Evolutionary conservation across 148 eudicot species (phyloP).

Genomic region (Vaccinium myrtillus): DNA sequence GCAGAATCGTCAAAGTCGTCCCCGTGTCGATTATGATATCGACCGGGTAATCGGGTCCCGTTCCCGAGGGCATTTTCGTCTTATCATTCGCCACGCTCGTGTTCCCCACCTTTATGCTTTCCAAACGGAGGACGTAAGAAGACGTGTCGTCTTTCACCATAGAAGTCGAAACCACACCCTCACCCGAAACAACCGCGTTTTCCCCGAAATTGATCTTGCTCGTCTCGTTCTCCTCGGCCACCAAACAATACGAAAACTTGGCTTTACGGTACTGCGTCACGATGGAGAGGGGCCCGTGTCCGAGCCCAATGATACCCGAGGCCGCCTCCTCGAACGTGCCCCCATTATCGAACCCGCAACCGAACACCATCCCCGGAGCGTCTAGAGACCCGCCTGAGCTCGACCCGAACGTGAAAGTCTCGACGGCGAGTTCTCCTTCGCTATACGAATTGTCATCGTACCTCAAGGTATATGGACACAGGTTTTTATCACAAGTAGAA

Average conservation of each 20-base stretch:
- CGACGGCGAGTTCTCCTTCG: constrained; percentile 29
- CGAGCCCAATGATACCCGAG: constrained; percentile 46
- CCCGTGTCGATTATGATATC: constrained; percentile 73
- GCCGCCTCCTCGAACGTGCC: constrained; percentile 27
- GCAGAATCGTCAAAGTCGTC: constrained; percentile 60
- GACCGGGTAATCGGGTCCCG: fast-evolving
- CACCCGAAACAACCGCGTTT: constrained; percentile 31
- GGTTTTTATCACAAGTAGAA: background rate
- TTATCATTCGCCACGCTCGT: constrained; percentile 8
- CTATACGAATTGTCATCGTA: constrained; percentile 36
- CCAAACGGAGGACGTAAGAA: constrained; percentile 40
- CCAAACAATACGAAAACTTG: constrained; percentile 49
- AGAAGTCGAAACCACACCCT: constrained; percentile 48
- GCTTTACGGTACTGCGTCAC: constrained; percentile 28
- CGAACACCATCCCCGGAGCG: constrained; percentile 19
- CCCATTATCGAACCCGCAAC: constrained; percentile 29
- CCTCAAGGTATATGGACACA: constrained; percentile 27
- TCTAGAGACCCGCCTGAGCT: background rate
- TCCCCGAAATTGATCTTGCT: constrained; percentile 58
- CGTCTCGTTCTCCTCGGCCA: background rate
- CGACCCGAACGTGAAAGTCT: constrained; percentile 30
- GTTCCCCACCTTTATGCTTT: constrained; percentile 33
- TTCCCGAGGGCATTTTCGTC: background rate
- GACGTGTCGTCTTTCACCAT: constrained; percentile 27
- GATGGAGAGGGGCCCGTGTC: constrained; percentile 33